phyloP scores from a whole-genome alignment of 495 filamentous ascomycete genomes.

The Podospora pseudocomata region DNA sequence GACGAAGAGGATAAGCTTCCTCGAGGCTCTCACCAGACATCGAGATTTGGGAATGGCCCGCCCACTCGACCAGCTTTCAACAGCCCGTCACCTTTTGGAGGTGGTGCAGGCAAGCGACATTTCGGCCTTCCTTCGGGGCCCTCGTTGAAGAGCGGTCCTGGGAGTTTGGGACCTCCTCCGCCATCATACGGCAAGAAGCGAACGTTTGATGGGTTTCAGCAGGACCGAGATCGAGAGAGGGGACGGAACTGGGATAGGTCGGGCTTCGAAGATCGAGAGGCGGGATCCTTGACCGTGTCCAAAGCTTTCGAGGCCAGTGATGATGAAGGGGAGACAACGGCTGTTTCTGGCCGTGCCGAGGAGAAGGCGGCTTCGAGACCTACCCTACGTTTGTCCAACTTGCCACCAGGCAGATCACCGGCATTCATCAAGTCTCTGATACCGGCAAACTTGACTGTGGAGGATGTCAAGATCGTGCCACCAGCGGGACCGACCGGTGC shows the following conservation, averaged over 20 bases:
- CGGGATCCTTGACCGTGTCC: constrained; percentile 30
- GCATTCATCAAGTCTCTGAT: constrained; percentile 72
- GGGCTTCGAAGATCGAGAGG: constrained; percentile 37
- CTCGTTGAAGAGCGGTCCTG: constrained; percentile 63
- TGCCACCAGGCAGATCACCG: constrained; percentile 63
- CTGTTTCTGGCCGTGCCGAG: constrained; percentile 45
- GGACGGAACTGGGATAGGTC: constrained; percentile 20
- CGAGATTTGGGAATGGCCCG: constrained; percentile 38
- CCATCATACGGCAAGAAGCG: constrained; percentile 47
- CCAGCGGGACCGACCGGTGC: constrained; percentile 43
- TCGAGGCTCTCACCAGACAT: constrained; percentile 20
- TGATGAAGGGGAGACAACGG: constrained; percentile 37
- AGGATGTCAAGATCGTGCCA: constrained; percentile 69
- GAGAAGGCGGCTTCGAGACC: constrained; percentile 79
- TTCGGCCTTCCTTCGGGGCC: constrained; percentile 37
- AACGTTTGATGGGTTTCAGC: constrained; percentile 40
- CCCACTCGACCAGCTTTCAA: constrained; percentile 34
- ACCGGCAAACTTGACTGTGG: constrained; percentile 63
- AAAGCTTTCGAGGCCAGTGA: constrained; percentile 46
- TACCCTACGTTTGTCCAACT: constrained; percentile 68
- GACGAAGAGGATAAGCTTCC: constrained; percentile 33
- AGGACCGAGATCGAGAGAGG: constrained; percentile 34
- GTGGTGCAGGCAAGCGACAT: constrained; percentile 44
- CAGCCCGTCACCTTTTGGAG: constrained; percentile 34
- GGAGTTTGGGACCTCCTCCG: constrained; percentile 66